phyloP scores from a whole-genome alignment of 306 rosid species.

The Mucuna pruriens region DNA sequence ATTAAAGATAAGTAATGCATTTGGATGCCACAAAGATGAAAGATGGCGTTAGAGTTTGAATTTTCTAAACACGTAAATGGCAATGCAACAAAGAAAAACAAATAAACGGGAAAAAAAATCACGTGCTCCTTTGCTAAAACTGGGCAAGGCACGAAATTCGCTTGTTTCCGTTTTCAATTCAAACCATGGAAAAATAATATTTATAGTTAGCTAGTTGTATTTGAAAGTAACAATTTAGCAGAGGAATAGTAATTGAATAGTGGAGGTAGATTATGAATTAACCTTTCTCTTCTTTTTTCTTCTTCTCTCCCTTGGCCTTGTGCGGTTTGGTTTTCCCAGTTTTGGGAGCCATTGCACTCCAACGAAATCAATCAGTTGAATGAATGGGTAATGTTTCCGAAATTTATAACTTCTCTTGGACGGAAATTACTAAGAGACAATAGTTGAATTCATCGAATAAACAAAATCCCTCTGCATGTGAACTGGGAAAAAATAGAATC shows the following conservation, averaged over 20 bases:
- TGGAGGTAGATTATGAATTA: background rate
- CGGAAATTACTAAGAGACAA: slow-evolving; percentile 45
- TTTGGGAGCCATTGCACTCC: slow-evolving; percentile 85
- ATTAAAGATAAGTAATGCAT: slow-evolving; percentile 22
- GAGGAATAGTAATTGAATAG: background rate
- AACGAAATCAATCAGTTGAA: slow-evolving; percentile 27
- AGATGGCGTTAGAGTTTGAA: background rate
- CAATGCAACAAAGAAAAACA: background rate
- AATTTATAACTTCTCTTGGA: slow-evolving; percentile 6
- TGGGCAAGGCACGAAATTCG: background rate
- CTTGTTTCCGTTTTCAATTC: background rate
- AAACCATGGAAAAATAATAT: background rate
- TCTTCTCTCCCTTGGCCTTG: slow-evolving; percentile 87
- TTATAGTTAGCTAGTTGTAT: background rate
- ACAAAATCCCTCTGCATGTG: background rate
- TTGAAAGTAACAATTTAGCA: background rate
- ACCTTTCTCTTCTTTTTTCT: slow-evolving; percentile 98
- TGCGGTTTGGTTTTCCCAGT: slow-evolving; percentile 82
- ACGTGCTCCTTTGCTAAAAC: background rate
- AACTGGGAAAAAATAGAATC: background rate
- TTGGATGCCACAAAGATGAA: background rate
- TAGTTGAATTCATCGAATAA: slow-evolving; percentile 46
- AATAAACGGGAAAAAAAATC: background rate
- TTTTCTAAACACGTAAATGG: background rate
- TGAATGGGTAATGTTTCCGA: background rate